A percentile compares a stretch with the other conserved stretches of the same genome.
Conservation (phyloP, 2,329 filamentous ascomycete genomes). For the Apiospora sp. region DNA sequence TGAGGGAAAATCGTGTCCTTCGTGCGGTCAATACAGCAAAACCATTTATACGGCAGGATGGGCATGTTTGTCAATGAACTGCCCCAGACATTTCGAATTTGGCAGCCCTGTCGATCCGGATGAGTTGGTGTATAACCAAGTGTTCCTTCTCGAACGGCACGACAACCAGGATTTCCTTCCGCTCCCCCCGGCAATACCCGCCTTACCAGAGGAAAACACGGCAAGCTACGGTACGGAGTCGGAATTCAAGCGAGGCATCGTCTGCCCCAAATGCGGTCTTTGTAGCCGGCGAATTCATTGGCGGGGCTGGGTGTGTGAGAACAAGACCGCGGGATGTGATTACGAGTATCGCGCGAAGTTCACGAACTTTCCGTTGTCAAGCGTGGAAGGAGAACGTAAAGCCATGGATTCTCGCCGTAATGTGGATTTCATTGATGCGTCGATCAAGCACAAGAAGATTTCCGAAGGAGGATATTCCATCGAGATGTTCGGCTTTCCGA, state of each 20-base stretch:
- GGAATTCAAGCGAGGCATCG: conserved; percentile 67
- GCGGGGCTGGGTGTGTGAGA: conserved; percentile 68
- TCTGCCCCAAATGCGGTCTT: conserved; percentile 69
- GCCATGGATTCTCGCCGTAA: background rate
- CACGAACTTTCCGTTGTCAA: conserved; percentile 30
- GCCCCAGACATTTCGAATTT: conserved; percentile 57
- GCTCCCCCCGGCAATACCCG: conserved; percentile 47
- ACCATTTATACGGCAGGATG: conserved; percentile 44
- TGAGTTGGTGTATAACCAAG: conserved; percentile 58
- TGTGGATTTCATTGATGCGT: background rate
- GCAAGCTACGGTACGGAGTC: conserved; percentile 54
- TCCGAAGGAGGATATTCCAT: conserved; percentile 33
- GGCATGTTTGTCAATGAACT: conserved; percentile 47
- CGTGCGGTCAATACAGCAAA: conserved; percentile 50
- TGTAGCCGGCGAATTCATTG: conserved; percentile 69
- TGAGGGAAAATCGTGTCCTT: conserved; percentile 44
- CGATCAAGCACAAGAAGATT: background rate
- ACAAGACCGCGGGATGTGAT: conserved; percentile 49
- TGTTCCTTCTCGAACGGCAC: conserved; percentile 64
- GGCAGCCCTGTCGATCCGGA: conserved; percentile 38
- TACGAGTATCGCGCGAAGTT: conserved; percentile 50
- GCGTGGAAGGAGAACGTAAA: conserved; percentile 32
- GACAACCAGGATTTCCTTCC: conserved; percentile 47
- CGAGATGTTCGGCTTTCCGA: conserved; percentile 55
- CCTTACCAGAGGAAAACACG: conserved; percentile 36